A percentile compares a stretch with the other conserved stretches of the same genome.
These are phyloP conservation scores for Ustilago loliicola DNA, from an alignment of 1,284 basidiomycete species.

Conservation along the genomic window DNA sequence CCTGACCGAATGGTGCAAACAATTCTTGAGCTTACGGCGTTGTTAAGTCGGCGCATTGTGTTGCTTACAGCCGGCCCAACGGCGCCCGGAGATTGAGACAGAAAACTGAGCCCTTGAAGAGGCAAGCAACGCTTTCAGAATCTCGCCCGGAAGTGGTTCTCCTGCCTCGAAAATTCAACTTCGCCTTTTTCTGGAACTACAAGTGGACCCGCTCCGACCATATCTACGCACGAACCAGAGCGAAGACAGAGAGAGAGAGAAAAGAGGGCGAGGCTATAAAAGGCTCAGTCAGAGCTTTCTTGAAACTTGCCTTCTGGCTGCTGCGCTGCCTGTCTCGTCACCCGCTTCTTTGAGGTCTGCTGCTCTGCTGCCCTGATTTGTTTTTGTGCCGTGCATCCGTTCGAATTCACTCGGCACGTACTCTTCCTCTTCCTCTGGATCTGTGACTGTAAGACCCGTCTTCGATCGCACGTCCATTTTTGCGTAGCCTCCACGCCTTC, in stretches of 20 bases:
- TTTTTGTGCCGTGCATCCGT: neutral
- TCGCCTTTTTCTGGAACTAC: neutral
- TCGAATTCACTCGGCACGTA: neutral
- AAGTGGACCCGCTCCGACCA: constrained; percentile 29
- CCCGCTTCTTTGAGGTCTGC: neutral
- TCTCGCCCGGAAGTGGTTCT: constrained; percentile 5
- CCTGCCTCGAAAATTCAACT: neutral
- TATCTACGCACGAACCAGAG: constrained; percentile 24
- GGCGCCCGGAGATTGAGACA: neutral
- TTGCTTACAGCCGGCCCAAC: neutral
- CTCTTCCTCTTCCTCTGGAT: neutral
- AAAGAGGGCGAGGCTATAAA: neutral
- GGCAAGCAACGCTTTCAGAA: neutral
- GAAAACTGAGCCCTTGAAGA: neutral
- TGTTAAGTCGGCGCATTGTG: neutral
- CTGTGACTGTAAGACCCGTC: neutral
- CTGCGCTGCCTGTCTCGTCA: neutral
- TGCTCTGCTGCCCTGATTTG: constrained; percentile 2
- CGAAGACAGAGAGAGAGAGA: neutral
- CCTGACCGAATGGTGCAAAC: neutral
- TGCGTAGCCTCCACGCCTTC: constrained; percentile 5
- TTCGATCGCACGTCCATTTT: constrained; percentile 9
- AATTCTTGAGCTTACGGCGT: neutral
- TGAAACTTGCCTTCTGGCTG: neutral
- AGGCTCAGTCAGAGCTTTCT: constrained; percentile 17